Percentiles rank a stretch among this genome's conserved stretches.
Evolutionary conservation across 2,329 filamentous ascomycete species (phyloP).

Genomic region (Passalora sequoiae): DNA sequence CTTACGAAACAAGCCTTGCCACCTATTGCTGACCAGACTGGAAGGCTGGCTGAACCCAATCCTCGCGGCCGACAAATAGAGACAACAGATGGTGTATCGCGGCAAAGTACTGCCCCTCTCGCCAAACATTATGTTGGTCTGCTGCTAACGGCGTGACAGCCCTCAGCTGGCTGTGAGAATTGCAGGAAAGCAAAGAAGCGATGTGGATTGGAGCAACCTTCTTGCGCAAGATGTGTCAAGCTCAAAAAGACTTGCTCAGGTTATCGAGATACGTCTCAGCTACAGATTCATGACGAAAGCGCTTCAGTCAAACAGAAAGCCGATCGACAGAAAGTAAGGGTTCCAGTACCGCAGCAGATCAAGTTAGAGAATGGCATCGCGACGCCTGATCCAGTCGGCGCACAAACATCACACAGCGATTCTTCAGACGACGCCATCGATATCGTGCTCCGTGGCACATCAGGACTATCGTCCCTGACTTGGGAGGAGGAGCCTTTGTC

Average conservation of each 20-base stretch:
- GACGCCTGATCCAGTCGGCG: conserved; percentile 1
- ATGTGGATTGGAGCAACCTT: conserved; percentile 30
- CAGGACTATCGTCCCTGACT: not conserved
- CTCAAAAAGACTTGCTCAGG: conserved; percentile 30
- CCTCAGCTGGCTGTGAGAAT: conserved; percentile 31
- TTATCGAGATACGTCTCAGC: conserved; percentile 30
- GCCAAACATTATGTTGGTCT: not conserved
- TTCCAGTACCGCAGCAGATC: conserved; percentile 16
- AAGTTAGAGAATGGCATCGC: conserved; percentile 9
- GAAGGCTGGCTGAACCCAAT: too few relatives aligned
- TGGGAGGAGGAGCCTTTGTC: not conserved
- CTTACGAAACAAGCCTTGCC: too few relatives aligned
- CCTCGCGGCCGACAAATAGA: too few relatives aligned
- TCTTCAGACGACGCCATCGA: conserved; percentile 27
- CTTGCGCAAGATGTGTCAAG: conserved; percentile 31
- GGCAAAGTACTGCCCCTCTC: conserved; percentile 21
- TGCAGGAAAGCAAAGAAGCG: conserved; percentile 34
- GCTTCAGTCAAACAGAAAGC: conserved; percentile 27
- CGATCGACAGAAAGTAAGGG: conserved; percentile 21
- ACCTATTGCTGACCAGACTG: too few relatives aligned
- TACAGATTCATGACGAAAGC: conserved; percentile 34
- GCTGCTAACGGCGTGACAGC: conserved; percentile 16
- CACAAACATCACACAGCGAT: conserved; percentile 15
- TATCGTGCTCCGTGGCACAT: not conserved
- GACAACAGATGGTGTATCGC: conserved; percentile 27